Evolutionary conservation across 2,329 filamentous ascomycete genomes (phyloP), one percentile per base, ranked within the genome.

Genomic region (Penicillium sp.): DNA sequence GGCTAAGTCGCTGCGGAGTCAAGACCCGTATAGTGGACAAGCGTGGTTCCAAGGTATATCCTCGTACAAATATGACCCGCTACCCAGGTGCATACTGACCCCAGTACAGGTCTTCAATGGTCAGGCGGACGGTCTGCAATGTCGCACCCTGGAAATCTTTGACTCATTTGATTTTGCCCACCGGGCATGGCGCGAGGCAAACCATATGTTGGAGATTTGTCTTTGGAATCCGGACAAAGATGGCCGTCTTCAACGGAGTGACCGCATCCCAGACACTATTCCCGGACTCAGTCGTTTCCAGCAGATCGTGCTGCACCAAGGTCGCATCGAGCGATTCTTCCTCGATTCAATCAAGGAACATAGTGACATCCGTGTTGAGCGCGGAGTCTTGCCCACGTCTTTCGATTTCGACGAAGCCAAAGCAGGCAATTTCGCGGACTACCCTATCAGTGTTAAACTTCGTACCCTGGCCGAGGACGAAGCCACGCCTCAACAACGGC

Each of bases 101-200:
- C 29, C n/a, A 13, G 2, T 32, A 10, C 47, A 59, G 52, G 56
- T 61, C 11, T 58, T 66, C 44, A 69, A 66, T n/a, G 72, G 74
- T 20, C 78, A 81, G 61, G 79, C 79, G 2, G 80, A 82, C 60
- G 83, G 83, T 2, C 75, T 88, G 2, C 85, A 89, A 71, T 83
- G 81, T 60, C 83, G 87, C 2, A 89, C 85, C 0, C 76, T 89
- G 2, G 86, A 91, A 69, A 88, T 90, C n/a, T 83, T 90, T 53
- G 86, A 91, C 63, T 85, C 82, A 48, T 88, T 91, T 62, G 87
- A 84, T 0, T 82, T 91, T 56, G 85, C 78, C 2, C 82, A 89
- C 60, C 75, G 81, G 5, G 82, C 81, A 1, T 85, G 84, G 82
- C 42, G 37, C 13, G 66, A 70, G 18, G 56, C 67, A 5, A 69